These are phyloP conservation scores for Astrocystis sublimbata DNA, from an alignment of 495 filamentous ascomycete genomes.

Conservation along the genomic window DNA sequence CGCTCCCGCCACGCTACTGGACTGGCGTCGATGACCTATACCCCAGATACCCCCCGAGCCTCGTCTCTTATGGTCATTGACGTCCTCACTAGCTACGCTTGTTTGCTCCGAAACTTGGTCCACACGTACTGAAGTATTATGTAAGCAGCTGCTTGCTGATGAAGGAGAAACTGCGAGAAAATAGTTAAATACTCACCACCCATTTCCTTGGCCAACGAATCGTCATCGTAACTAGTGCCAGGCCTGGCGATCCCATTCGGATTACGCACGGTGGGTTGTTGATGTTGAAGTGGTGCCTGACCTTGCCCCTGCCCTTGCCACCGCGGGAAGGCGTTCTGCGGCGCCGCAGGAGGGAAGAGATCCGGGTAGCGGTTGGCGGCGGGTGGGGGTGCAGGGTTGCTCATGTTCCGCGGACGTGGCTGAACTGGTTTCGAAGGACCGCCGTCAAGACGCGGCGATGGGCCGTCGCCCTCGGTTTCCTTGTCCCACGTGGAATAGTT, in stretches of 20 bases:
- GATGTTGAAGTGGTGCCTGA: slow-evolving; percentile 17
- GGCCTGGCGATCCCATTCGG: slow-evolving; percentile 10
- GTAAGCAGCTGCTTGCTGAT: not conserved
- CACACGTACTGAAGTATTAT: slow-evolving; percentile 20
- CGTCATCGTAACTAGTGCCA: slow-evolving; percentile 7
- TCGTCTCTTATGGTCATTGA: slow-evolving; percentile 19
- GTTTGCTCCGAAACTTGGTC: slow-evolving; percentile 28
- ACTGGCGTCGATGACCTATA: slow-evolving; percentile 23
- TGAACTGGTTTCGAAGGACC: slow-evolving; percentile 11
- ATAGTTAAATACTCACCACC: slow-evolving; percentile 8
- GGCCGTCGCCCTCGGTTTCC: slow-evolving; percentile 37
- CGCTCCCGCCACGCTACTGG: slow-evolving; percentile 10
- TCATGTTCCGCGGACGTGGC: slow-evolving; percentile 24
- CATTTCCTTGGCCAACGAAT: slow-evolving; percentile 20
- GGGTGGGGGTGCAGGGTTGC: slow-evolving; percentile 38
- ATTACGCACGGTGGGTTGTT: slow-evolving; percentile 21
- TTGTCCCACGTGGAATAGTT: slow-evolving; percentile 45
- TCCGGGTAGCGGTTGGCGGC: slow-evolving; percentile 41
- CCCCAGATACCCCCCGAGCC: slow-evolving; percentile 21
- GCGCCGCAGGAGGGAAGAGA: slow-evolving; percentile 27
- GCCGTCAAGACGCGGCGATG: slow-evolving; percentile 7
- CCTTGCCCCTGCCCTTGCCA: slow-evolving; percentile 22
- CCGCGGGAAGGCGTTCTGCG: slow-evolving; percentile 4
- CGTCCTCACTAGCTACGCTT: slow-evolving; percentile 26
- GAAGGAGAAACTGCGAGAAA: not conserved